Evolutionary conservation across 345 rosid species (phyloP), one percentile per base, ranked within the genome.

Genomic region (Laguncularia racemosa): DNA sequence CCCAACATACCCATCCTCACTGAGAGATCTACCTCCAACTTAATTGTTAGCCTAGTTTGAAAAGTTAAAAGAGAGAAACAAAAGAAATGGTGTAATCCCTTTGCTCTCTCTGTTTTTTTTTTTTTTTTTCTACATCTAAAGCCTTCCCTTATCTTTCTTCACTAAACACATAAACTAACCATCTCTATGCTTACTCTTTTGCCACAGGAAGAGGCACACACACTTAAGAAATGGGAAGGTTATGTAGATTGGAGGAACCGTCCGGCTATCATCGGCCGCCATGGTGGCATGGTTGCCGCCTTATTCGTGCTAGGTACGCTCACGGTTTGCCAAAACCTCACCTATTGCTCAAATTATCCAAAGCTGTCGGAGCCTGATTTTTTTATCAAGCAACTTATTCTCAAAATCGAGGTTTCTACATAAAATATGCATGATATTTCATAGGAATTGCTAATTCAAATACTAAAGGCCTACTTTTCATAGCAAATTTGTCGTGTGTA

Each of bases 241-340:
- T 92, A 89, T 26, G 83, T 85, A 62, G 96, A 88, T 67, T 83
- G 74, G 73, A 78, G 76, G 67, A 91, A 80, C 68, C 79, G 79
- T 44, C 83, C 90, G 20, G 83, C 81, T 67, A 61, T 65, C 55
- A 55, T 61, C 28, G 65, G 59, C 69, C 81, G 71, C 65, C 92
- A 85, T 64, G 90, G 96, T 26, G 92, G 92, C 63, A 72, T 80
- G 76, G 51, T 77, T 66, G 81, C 92, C 45, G 88, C 96, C 26
- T 16, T 72, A 60, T 88, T 83, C 66, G 90, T 88, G 52, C 71
- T 88, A 44, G 92, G 96, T 88, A 52, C 59, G 28, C 56, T 2
- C 28, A 23, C 28, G 23, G 38, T 54, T 64, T 44, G 49, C 10
- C 67, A 57, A 21, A 43, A 48, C 47, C 43, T 38, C 65, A 23